Base-by-base conservation (phyloP, 495 filamentous ascomycete genomes). In the Aspergillus kassunensis region DNA sequence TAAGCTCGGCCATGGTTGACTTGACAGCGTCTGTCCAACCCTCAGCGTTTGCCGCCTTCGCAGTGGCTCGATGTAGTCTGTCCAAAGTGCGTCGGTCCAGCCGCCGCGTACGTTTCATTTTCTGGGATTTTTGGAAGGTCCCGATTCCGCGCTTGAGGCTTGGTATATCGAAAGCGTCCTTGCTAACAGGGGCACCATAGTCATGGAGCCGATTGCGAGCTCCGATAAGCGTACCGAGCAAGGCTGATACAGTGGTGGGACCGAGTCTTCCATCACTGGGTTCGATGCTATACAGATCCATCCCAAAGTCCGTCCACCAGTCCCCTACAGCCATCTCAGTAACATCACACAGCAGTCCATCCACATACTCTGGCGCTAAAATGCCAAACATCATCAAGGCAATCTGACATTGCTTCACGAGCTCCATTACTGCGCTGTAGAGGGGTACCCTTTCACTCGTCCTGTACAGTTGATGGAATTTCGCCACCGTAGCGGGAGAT, bases 221-320 rank as follows among this genome's bases (percentile, higher is more conserved):
- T 5, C 93, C 93, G 68, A 96, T 81, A 8, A 97, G 75, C 55
- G 92, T 83, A 6, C 93, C 93, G 16, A 98, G 70, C 21, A 98
- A 69, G 3, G 88, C 95, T 20, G 90, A 85, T 12, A 97, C 91
- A 0, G 89, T 97, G 0, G 91, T 96, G 3, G 93, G 91, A 0
- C 93, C 93, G 6, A 98, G 70, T 24, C 91, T 88, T 11, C 91
- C 91, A 67, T 98, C 95, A 18, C 83, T 87, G 2, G 93, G 95
- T 67, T 97, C 95, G 18, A 89, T 76, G 49, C 89, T 95, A 70
- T 91, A 96, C 53, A 89, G 79, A 40, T 97, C 91, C 0, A 86
- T 86, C 4, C 95, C 93, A 36, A 97, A 86, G 57, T 97, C 90
- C 2, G 86, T 83, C 93, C 93, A 98, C 93, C 95, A 98, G 67